A percentile compares a stretch with the other conserved stretches of the same genome.
phyloP scores from a whole-genome alignment of 2,329 filamentous ascomycete species.

The Acephala macrosclerotiorum region DNA sequence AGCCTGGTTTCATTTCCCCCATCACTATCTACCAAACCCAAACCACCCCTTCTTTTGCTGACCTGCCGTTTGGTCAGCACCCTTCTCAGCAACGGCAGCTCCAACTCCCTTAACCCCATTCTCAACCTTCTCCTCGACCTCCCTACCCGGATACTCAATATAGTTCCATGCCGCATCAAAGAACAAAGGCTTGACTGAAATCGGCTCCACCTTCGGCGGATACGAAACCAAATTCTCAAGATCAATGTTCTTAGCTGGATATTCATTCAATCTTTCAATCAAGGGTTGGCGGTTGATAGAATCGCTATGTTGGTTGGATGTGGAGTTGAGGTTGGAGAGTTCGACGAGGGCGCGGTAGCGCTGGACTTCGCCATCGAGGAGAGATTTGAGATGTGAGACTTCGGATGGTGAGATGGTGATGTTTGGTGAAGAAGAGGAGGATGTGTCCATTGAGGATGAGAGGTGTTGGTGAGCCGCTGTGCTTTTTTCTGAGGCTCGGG shows the following conservation, averaged over 20 bases:
- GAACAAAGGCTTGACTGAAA: slow-evolving; percentile 95
- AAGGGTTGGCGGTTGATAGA: slow-evolving; percentile 60
- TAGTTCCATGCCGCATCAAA: slow-evolving; percentile 98
- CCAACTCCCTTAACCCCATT: slow-evolving; percentile 29
- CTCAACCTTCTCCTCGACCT: slow-evolving; percentile 44
- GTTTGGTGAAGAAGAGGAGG: slow-evolving; percentile 61
- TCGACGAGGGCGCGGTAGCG: slow-evolving; percentile 88
- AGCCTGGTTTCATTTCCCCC: neutral
- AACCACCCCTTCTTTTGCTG: slow-evolving; percentile 79
- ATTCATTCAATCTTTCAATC: slow-evolving; percentile 78
- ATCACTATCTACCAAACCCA: slow-evolving; percentile 59
- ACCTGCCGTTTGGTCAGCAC: slow-evolving; percentile 49
- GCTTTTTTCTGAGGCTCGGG: slow-evolving; percentile 72
- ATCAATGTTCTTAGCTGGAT: slow-evolving; percentile 73
- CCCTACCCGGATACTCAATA: slow-evolving; percentile 83
- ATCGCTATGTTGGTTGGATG: slow-evolving; percentile 43
- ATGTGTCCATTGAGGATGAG: slow-evolving; percentile 46
- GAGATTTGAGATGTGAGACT: slow-evolving; percentile 62
- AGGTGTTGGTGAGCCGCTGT: slow-evolving; percentile 58
- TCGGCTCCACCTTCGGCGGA: slow-evolving; percentile 80
- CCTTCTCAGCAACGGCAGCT: slow-evolving; percentile 42
- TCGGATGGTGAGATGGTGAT: slow-evolving; percentile 71
- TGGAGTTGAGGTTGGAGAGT: slow-evolving; percentile 67
- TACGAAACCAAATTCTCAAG: slow-evolving; percentile 84
- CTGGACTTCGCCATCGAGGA: slow-evolving; percentile 75